Percentiles rank a stretch among this genome's conserved stretches.
These are phyloP conservation scores for Apodospora peruviana DNA, from an alignment of 495 filamentous ascomycete species.

Conservation along the genomic window DNA sequence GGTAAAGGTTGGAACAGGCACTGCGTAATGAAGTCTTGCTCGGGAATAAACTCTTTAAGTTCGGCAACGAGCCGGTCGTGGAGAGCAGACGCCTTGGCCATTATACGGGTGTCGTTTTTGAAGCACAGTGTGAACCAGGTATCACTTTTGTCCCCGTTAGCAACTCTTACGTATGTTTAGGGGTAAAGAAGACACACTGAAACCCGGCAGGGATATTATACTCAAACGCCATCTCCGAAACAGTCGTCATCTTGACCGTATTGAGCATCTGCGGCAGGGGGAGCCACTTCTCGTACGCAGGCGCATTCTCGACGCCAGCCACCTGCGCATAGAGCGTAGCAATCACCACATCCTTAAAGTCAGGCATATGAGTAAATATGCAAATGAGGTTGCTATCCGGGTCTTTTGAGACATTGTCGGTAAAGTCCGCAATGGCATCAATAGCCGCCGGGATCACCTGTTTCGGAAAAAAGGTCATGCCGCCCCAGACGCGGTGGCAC, in stretches of 20 bases:
- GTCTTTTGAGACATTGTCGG: constrained; percentile 24
- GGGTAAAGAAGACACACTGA: not conserved
- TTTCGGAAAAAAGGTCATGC: constrained; percentile 7
- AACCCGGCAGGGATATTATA: constrained; percentile 6
- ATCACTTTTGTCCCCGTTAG: constrained; percentile 10
- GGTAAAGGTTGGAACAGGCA: constrained; percentile 47
- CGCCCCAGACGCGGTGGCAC: constrained; percentile 12
- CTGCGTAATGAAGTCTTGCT: constrained; percentile 33
- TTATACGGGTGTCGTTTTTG: constrained; percentile 21
- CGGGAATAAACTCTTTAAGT: constrained; percentile 12
- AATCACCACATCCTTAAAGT: constrained; percentile 13
- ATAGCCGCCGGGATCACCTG: constrained; percentile 2
- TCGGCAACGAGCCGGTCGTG: constrained; percentile 18
- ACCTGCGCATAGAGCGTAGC: constrained; percentile 16
- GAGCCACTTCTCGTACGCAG: constrained; percentile 15
- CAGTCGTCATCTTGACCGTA: constrained; percentile 16
- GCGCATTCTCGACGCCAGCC: constrained; percentile 10
- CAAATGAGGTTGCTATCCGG: constrained; percentile 9
- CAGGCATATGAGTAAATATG: constrained; percentile 13
- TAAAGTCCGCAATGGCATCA: constrained; percentile 8
- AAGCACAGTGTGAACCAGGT: constrained; percentile 24
- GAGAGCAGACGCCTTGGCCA: constrained; percentile 14
- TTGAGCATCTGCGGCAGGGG: constrained; percentile 14
- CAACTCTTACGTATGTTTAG: not conserved
- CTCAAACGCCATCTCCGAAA: constrained; percentile 17